Percentiles rank a stretch among this genome's conserved stretches.
phyloP scores from a whole-genome alignment of 106 monocot genomes.

The Agapanthus africanus region DNA sequence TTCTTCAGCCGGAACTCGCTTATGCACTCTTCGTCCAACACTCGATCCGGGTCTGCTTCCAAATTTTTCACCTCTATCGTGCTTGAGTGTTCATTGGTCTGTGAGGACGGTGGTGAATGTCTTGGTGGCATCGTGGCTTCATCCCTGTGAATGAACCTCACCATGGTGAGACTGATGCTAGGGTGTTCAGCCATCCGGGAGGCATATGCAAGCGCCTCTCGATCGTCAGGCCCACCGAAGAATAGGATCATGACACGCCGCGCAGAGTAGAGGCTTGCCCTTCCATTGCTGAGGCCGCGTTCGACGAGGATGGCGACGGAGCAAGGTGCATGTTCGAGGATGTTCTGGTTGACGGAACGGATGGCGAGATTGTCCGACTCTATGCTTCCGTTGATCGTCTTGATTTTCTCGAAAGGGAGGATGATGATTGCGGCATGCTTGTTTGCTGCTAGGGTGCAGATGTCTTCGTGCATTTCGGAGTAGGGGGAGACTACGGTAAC shows the following conservation, averaged over 20 bases:
- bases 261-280: neutral
- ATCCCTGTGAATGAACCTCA: conserved; percentile 24
- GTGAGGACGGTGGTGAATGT: neutral
- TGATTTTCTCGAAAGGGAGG: conserved; percentile 30
- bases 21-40: conserved; percentile 43
- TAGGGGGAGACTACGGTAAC: conserved; percentile 40
- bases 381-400: conserved; percentile 45
- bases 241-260: conserved; percentile 31
- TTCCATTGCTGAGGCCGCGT: conserved; percentile 20
- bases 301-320: conserved; percentile 62
- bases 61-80: neutral
- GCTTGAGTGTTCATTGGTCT: neutral
- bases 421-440: conserved; percentile 17
- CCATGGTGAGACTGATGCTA: conserved; percentile 15
- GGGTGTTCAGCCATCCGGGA: conserved; percentile 38
- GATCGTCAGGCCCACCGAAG: conserved; percentile 70
- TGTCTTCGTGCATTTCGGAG: conserved; percentile 51
- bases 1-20: conserved; percentile 42
- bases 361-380: conserved; percentile 36
- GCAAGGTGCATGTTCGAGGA: conserved; percentile 52
- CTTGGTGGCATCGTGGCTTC: neutral
- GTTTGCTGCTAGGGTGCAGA: conserved; percentile 26
- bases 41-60: conserved; percentile 17
- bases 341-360: conserved; percentile 29
- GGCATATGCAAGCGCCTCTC: conserved; percentile 40